Base-by-base conservation (phyloP, 306 rosid species). In the Morella rubra region DNA sequence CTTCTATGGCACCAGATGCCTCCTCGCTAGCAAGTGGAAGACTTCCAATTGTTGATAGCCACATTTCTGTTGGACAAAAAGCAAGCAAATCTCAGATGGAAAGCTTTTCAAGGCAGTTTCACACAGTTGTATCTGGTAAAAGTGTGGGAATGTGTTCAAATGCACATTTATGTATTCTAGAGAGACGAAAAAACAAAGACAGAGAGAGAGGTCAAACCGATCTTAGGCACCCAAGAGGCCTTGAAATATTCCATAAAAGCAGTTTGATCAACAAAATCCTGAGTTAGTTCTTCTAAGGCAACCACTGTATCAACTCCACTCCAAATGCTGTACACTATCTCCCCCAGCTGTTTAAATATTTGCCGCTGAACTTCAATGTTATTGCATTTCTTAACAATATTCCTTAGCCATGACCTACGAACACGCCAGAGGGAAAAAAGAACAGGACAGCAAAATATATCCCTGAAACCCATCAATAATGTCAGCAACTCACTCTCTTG, bases 321-420 rank as follows among this genome's bases (percentile, higher is more conserved):
- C 95, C 95, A 90, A 69, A 92, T 90, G 83, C 90, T 83, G 76
- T 88, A 79, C 79, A 88, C 90, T 44, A 92, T 55, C 71, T 82
- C 60, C 51, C 98, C 98, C 40, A 95, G 89, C 44, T 86, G 87
- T 81, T 95, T 90, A 80, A 95, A 92, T 72, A 92, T 85, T 82
- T 95, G 96, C n/a, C 95, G 78, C 80, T 89, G 96, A 84, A 92
- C 91, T 86, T 89, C 95, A 79, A 81, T 79, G 76, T 81, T 85
- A 81, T 76, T 81, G 86, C 96, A 95, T 88, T 84, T 90, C 90
- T 83, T 89, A 32, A 95, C 89, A 72, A 89, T 79, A 79, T 94
- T 94, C 87, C 93, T 90, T 74, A 89, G 89, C 98, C 98, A 95
- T 12, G 96, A 86, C 83, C 98, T 86, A 81, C 96, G 95, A 51